Evolutionary conservation across 768 basidiomycete genomes (phyloP).

Genomic region (Galerina sulciceps): DNA sequence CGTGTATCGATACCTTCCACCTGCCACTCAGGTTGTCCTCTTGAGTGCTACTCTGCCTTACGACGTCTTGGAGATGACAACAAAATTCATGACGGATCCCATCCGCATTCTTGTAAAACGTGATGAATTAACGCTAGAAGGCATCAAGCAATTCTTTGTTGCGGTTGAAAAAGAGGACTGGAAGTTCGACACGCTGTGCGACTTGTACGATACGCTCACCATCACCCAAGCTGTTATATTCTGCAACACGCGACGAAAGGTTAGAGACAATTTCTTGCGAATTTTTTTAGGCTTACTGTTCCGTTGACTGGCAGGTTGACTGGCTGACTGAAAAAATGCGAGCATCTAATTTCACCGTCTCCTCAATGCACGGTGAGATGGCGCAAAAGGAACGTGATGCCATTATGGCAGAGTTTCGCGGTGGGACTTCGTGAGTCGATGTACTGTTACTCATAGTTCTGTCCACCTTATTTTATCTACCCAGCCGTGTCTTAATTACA

Average conservation of each 20-base stretch:
- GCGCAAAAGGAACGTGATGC: constrained; percentile 93
- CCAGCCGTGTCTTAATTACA: constrained; percentile 90
- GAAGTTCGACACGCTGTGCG: constrained; percentile 98
- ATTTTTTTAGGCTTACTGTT: constrained; percentile 4
- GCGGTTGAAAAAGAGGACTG: constrained; percentile 99
- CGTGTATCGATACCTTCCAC: constrained; percentile 96
- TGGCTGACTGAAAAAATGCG: constrained; percentile 99
- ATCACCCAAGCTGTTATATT: constrained; percentile 99
- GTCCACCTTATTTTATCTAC: constrained; percentile 17
- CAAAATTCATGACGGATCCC: constrained; percentile 99
- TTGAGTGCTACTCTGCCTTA: constrained; percentile 95
- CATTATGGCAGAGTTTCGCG: constrained; percentile 96
- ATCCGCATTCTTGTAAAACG: constrained; percentile 98
- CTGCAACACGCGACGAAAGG: constrained; percentile 98
- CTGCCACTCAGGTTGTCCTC: constrained; percentile 95
- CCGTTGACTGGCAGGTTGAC: constrained; percentile 65
- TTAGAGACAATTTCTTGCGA: constrained; percentile 29
- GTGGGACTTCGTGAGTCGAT: constrained; percentile 79
- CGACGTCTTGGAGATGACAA: constrained; percentile 98
- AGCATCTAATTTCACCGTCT: constrained; percentile 97
- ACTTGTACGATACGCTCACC: constrained; percentile 96
- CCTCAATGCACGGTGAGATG: constrained; percentile 97
- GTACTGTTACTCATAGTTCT: background rate
- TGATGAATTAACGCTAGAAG: constrained; percentile 97
- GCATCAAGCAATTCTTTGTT: constrained; percentile 96